phyloP scores from a whole-genome alignment of 2,329 filamentous ascomycete species.

The Colletotrichum plurivorum region DNA sequence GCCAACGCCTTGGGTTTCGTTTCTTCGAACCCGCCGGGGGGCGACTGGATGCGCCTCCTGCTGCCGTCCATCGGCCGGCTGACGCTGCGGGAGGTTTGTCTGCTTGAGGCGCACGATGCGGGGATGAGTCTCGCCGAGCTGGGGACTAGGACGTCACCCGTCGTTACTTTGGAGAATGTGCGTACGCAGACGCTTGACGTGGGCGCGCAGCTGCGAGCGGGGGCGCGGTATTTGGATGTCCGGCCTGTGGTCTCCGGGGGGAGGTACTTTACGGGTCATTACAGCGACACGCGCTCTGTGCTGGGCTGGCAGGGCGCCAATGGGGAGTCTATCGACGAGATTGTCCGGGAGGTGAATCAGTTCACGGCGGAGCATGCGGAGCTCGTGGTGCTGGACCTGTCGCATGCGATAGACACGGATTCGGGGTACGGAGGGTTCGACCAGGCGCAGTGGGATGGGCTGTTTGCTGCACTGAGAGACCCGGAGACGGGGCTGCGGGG shows the following conservation, averaged over 20 bases:
- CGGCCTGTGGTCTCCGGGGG: conserved; percentile 8
- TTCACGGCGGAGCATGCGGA: conserved; percentile 11
- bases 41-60: background rate
- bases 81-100: background rate
- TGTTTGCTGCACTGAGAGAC: background rate
- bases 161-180: conserved; percentile 8
- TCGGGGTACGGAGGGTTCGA: background rate
- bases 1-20: background rate
- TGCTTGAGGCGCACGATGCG: conserved; percentile 1
- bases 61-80: background rate
- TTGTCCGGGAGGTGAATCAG: background rate
- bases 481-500: background rate
- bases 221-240: conserved; percentile 9
- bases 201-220: background rate
- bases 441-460: background rate
- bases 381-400: conserved; percentile 3
- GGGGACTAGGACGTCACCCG: background rate
- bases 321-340: conserved; percentile 1
- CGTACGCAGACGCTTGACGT: conserved; percentile 6
- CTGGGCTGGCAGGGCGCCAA: conserved; percentile 18
- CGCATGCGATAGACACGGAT: conserved; percentile 7
- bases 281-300: background rate
- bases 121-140: background rate
- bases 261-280: conserved; percentile 3
- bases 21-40: conserved; percentile 1